Evolutionary conservation across 1,284 basidiomycete genomes (phyloP).

Genomic region (Hypsizygus ulmarius): DNA sequence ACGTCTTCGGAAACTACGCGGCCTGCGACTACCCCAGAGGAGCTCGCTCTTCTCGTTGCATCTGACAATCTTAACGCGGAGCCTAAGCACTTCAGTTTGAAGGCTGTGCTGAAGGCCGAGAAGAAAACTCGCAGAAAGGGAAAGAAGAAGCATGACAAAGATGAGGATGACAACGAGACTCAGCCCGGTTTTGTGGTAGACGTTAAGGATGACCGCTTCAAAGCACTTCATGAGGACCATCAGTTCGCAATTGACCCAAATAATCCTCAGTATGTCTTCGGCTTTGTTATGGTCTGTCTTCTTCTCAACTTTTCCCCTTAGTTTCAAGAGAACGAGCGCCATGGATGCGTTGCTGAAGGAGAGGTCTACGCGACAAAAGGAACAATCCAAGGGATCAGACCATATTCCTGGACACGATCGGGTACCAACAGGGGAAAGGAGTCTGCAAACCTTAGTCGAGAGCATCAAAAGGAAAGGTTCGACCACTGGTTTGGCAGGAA

Average conservation of each 20-base stretch:
- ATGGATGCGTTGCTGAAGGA: slow-evolving; percentile 83
- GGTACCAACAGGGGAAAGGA: slow-evolving; percentile 33
- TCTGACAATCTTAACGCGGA: slow-evolving; percentile 55
- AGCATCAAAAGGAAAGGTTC: slow-evolving; percentile 81
- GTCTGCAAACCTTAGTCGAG: slow-evolving; percentile 70
- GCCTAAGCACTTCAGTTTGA: slow-evolving; percentile 87
- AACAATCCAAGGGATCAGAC: slow-evolving; percentile 27
- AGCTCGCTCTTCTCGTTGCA: slow-evolving; percentile 63
- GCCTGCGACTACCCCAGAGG: slow-evolving; percentile 50
- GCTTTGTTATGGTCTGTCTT: not conserved
- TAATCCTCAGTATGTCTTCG: slow-evolving; percentile 79
- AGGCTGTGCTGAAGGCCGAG: slow-evolving; percentile 85
- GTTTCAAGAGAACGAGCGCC: slow-evolving; percentile 86
- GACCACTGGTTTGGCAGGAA: slow-evolving; percentile 25
- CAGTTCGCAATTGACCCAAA: slow-evolving; percentile 95
- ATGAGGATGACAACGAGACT: slow-evolving; percentile 53
- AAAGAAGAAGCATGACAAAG: slow-evolving; percentile 43
- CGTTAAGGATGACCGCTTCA: slow-evolving; percentile 87
- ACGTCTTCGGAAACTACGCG: slow-evolving; percentile 4
- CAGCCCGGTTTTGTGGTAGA: slow-evolving; percentile 85
- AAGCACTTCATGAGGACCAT: slow-evolving; percentile 85
- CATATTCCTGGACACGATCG: not conserved
- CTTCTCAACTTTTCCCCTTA: slow-evolving; percentile 30
- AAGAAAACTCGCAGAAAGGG: slow-evolving; percentile 58
- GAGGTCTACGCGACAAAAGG: slow-evolving; percentile 58